phyloP scores from a whole-genome alignment of 1,284 basidiomycete genomes.

The Cutaneotrichosporon sp. region DNA sequence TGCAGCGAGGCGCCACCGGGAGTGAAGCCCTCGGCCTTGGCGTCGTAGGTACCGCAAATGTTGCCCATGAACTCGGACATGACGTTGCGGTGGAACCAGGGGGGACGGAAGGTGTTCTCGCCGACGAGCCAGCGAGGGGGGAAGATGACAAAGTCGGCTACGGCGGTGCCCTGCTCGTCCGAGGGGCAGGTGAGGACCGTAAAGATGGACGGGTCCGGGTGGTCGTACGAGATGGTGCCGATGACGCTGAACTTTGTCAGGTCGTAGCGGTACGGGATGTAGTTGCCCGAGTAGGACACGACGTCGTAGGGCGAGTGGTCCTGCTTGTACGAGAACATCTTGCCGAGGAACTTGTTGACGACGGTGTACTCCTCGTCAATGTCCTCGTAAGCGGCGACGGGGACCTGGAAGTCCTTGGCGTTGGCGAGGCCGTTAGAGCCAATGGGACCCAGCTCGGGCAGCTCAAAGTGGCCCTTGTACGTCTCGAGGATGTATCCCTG shows the following conservation, averaged over 20 bases:
- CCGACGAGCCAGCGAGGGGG: slow-evolving; percentile 22
- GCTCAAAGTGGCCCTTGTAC: slow-evolving; percentile 59
- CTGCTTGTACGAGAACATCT: slow-evolving; percentile 51
- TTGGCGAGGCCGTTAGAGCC: slow-evolving; percentile 61
- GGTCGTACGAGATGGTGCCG: slow-evolving; percentile 58
- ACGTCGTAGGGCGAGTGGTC: slow-evolving; percentile 51
- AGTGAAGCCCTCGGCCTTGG: slow-evolving; percentile 21
- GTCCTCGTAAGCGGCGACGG: slow-evolving; percentile 58
- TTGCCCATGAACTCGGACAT: slow-evolving; percentile 24
- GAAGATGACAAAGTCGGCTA: slow-evolving; percentile 23
- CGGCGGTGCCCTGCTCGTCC: slow-evolving; percentile 58
- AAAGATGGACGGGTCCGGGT: slow-evolving; percentile 37
- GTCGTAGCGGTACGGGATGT: slow-evolving; percentile 66
- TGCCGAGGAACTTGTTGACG: slow-evolving; percentile 10
- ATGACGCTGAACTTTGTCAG: slow-evolving; percentile 62
- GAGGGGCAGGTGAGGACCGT: slow-evolving; percentile 29
- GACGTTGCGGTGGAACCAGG: slow-evolving; percentile 61
- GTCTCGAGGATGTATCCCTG: slow-evolving; percentile 57
- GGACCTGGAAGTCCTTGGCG: slow-evolving; percentile 60
- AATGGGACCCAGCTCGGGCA: slow-evolving; percentile 63
- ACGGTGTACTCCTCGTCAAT: slow-evolving; percentile 54
- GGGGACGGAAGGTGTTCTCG: slow-evolving; percentile 42
- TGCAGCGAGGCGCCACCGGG: slow-evolving; percentile 31
- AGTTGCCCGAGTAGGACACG: slow-evolving; percentile 65
- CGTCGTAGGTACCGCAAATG: slow-evolving; percentile 20